Evolutionary conservation across 768 basidiomycete genomes (phyloP).

Genomic region (Cyathus striatus): DNA sequence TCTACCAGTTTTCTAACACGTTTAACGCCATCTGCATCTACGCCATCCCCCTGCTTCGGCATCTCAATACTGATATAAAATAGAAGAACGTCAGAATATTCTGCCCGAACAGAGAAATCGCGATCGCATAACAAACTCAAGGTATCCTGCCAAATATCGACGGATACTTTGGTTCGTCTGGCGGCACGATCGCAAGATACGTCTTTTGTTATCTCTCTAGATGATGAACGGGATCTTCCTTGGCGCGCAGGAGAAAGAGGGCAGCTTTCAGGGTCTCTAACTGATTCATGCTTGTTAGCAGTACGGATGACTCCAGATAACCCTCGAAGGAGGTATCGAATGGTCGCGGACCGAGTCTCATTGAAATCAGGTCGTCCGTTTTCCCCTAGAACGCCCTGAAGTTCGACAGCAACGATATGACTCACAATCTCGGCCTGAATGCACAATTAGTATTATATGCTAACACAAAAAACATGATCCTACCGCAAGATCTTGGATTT

Average conservation of each 20-base stretch:
- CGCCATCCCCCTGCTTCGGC: constrained; percentile 50
- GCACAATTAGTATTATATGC: constrained; percentile 1
- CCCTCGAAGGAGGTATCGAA: constrained; percentile 65
- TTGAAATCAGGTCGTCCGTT: constrained; percentile 19
- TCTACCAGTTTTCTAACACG: constrained; percentile 42
- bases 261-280: constrained; percentile 1
- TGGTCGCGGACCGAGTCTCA: constrained; percentile 52
- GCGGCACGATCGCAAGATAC: constrained; percentile 30
- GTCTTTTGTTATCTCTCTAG: constrained; percentile 22
- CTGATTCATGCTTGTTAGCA: constrained; percentile 38
- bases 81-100: constrained; percentile 70
- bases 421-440: constrained; percentile 69
- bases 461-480: constrained; percentile 12
- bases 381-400: constrained; percentile 47
- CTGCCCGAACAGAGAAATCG: constrained; percentile 72
- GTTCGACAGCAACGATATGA: constrained; percentile 67
- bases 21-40: constrained; percentile 40
- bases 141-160: constrained; percentile 90
- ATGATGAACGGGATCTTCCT: neutral
- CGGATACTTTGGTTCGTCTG: constrained; percentile 64
- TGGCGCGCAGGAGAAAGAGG: constrained; percentile 17
- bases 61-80: constrained; percentile 78
- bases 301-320: constrained; percentile 66
- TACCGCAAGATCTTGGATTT: constrained; percentile 85
- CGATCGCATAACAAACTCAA: constrained; percentile 78